Evolutionary conservation across 2,329 filamentous ascomycete genomes (phyloP), one percentile per base, ranked within the genome.

Genomic region (Calonectria multiphialidica): DNA sequence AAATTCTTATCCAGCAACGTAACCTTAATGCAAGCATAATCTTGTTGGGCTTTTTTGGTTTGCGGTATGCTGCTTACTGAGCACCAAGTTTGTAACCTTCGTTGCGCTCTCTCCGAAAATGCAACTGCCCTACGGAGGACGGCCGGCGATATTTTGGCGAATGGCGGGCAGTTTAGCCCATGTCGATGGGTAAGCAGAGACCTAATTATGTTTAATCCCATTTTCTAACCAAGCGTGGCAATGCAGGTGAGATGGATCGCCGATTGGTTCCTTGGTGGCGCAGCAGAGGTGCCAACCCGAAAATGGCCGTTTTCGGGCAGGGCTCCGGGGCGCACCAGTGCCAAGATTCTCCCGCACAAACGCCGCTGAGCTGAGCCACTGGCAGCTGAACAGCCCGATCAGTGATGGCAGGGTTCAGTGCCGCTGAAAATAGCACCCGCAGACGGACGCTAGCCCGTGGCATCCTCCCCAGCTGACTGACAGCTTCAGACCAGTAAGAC

Each of bases 351-450:
- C 45, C 4, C n/a, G 12, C 12, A 40, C 2, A 21, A 49, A 49
- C 45, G 21, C 53, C 53, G 53, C 53, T 57, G 53, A 57, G 21
- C 53, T 57, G 53, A 57, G 53, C 53, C 53, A 23, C 53, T 25
- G n/a, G n/a, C 33, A 21, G n/a, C 53, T 15, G n/a, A 57, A n/a
- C 12, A 37, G 53, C 53, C 13, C 10, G 12, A 23, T 13, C 13
- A 35, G 30, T 30, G 28, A 57, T 25, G 33, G n/a, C 5, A n/a
- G 8, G 30, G 53, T 35, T 33, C n/a, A 57, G 53, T n/a, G 10
- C n/a, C 12, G 30, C 33, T 37, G 33, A 57, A 57, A 57, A 57
- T 57, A 57, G 53, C 53, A 37, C 13, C n/a, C 42, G 13, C 42
- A 44, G 6, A 44, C 8, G 13, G 42, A n/a, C 28, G 21, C 35